Evolutionary conservation across 2,329 filamentous ascomycete genomes (phyloP), one percentile per base, ranked within the genome.

Genomic region (Exophiala sp.): DNA sequence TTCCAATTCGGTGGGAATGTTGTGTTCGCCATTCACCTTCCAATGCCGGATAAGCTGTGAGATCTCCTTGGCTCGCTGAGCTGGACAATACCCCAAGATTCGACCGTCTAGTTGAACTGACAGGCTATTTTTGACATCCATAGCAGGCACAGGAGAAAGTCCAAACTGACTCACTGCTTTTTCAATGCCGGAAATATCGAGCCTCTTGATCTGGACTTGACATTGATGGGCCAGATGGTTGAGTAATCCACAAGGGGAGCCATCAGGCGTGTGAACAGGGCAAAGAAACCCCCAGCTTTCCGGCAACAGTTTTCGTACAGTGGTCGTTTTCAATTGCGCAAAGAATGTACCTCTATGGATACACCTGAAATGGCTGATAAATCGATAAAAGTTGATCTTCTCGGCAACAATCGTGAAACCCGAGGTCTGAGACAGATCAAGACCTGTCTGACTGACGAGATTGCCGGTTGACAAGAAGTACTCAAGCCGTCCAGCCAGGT

Each of bases 261-360:
- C 93, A 78, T 98, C 93, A 56, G 93, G 93, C 3, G 93, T 98
- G 68, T 98, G 93, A 1, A 97, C 91, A 14, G 93, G 93, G 64
- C 93, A 98, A 60, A 98, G 75, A 72, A 96, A 98, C 6, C 93
- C 93, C 93, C 93, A 98, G 60, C 89, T 95, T 66, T 98, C 93
- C 1, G 93, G 93, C 16, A 97, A 73, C 60, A 98, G 74, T 69
- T 97, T 98, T 73, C 93, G 82, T 43, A 98, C 93, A 0, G 93
- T 93, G 0, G 93, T 98, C 0, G 93, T 98, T 72, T 96, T 97
- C 58, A 98, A 72, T 66, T 97, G 88, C 2, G 93, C 93, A 68
- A 98, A 98, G 79, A 98, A 98, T 66, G 88, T 93, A 75, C 93
- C 93, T 82, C 93, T 83, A 73, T 98, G 93, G 50, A 98, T 88